These are phyloP conservation scores for Penicillium expansum DNA, from an alignment of 2,329 filamentous ascomycete species.

Conservation along the genomic window DNA sequence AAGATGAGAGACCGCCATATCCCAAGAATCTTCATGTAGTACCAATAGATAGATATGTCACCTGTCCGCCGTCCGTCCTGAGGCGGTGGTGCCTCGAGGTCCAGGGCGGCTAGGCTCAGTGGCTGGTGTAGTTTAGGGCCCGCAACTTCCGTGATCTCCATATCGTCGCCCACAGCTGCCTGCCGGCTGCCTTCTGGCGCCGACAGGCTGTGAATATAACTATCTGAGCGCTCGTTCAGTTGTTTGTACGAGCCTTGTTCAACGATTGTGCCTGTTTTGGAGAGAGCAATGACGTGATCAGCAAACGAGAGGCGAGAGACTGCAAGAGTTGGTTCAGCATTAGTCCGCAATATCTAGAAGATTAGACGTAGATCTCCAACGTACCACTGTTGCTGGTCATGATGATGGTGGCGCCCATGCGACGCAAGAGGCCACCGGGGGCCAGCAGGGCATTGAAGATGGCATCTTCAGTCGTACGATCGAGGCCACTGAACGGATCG, in stretches of 20 bases:
- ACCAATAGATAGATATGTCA: constrained; percentile 5
- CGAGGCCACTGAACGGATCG: neutral
- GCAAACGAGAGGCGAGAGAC: neutral
- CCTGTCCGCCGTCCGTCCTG: constrained; percentile 1
- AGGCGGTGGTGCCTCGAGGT: neutral
- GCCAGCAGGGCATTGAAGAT: neutral
- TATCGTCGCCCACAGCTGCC: neutral
- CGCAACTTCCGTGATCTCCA: neutral
- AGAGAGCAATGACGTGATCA: neutral
- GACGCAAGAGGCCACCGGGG: neutral
- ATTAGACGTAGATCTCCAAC: neutral
- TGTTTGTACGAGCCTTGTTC: constrained; percentile 1
- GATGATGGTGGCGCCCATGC: neutral
- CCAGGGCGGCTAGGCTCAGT: neutral
- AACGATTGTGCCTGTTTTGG: neutral
- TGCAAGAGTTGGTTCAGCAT: neutral
- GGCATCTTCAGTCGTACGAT: neutral
- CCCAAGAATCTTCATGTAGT: neutral
- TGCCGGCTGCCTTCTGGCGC: neutral
- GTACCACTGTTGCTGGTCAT: neutral
- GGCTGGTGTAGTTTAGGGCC: neutral
- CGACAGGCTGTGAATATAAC: neutral
- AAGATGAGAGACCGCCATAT: neutral
- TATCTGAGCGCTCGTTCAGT: constrained; percentile 2
- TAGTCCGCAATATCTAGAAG: neutral